Percentiles rank a stretch among this genome's conserved stretches.
These are phyloP conservation scores for Wickerhamiella lipophila DNA, from an alignment of 805 yeast genomes.

Conservation along the genomic window DNA sequence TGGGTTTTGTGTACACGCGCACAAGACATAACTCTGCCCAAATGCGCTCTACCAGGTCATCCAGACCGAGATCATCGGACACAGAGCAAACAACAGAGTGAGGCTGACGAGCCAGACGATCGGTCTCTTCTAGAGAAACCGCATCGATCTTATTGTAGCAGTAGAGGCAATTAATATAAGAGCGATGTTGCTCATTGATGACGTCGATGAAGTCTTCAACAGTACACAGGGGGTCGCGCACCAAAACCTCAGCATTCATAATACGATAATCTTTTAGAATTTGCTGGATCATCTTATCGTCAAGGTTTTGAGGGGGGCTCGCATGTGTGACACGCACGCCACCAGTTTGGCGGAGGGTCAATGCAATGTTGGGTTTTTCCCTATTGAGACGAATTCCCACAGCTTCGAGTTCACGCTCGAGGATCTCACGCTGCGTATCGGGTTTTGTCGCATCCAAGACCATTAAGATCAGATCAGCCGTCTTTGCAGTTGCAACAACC, in stretches of 20 bases:
- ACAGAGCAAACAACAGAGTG: slow-evolving; percentile 91
- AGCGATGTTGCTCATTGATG: slow-evolving; percentile 74
- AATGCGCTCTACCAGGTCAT: slow-evolving; percentile 80
- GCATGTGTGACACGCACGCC: slow-evolving; percentile 77
- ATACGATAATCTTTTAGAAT: slow-evolving; percentile 76
- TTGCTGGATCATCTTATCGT: slow-evolving; percentile 65
- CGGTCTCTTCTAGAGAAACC: slow-evolving; percentile 87
- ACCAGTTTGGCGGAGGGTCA: slow-evolving; percentile 73
- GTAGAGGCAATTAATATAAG: slow-evolving; percentile 81
- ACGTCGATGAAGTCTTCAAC: slow-evolving; percentile 89
- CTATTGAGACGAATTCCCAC: slow-evolving; percentile 88
- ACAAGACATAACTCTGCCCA: slow-evolving; percentile 78
- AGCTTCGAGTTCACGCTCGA: slow-evolving; percentile 81
- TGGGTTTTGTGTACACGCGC: slow-evolving; percentile 70
- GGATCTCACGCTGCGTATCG: slow-evolving; percentile 70
- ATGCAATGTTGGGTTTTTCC: slow-evolving; percentile 63
- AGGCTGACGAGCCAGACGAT: slow-evolving; percentile 81
- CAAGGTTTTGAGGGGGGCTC: slow-evolving; percentile 67
- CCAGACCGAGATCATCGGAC: slow-evolving; percentile 71
- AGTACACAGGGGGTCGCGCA: slow-evolving; percentile 79
- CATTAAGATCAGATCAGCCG: slow-evolving; percentile 87
- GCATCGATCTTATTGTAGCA: slow-evolving; percentile 94
- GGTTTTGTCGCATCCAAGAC: slow-evolving; percentile 93
- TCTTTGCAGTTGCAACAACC: slow-evolving; percentile 90
- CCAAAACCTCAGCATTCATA: slow-evolving; percentile 85